phyloP scores from a whole-genome alignment of 768 basidiomycete genomes.

The Cubamyces sp. region DNA sequence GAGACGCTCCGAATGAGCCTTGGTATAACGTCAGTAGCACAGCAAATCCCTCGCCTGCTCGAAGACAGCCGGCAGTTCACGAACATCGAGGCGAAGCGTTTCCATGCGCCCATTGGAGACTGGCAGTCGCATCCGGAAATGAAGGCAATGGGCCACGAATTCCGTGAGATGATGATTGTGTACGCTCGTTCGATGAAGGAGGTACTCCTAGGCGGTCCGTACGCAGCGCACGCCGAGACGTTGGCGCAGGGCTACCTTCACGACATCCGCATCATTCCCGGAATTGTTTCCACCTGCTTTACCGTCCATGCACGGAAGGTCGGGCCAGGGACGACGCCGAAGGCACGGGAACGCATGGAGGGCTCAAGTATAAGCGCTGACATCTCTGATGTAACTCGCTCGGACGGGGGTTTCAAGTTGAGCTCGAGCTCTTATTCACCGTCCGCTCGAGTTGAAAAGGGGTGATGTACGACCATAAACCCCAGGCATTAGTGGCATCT shows the following conservation, averaged over 20 bases:
- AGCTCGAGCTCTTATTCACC: too few relatives aligned
- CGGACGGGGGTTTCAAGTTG: too few relatives aligned
- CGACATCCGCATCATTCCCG: conserved; percentile 51
- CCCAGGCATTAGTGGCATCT: too few relatives aligned
- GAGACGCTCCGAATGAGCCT: conserved; percentile 34
- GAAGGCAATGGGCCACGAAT: conserved; percentile 46
- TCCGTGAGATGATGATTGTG: conserved; percentile 42
- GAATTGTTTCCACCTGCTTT: conserved; percentile 53
- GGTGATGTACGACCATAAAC: too few relatives aligned
- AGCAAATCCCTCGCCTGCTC: conserved; percentile 45
- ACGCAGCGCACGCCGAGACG: conserved; percentile 37
- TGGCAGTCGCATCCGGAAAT: conserved; percentile 46
- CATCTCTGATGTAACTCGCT: too few relatives aligned
- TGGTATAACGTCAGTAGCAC: conserved; percentile 45
- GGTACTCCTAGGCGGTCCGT: conserved; percentile 43
- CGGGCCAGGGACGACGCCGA: too few relatives aligned
- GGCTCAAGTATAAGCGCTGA: too few relatives aligned
- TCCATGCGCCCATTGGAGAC: conserved; percentile 58
- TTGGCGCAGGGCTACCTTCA: conserved; percentile 47
- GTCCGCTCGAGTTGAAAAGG: too few relatives aligned
- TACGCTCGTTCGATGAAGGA: conserved; percentile 55
- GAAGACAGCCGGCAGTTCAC: conserved; percentile 44
- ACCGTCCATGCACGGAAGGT: conserved; percentile 54
- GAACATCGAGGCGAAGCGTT: conserved; percentile 39
- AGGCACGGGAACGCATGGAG: too few relatives aligned